phyloP scores from a whole-genome alignment of 345 rosid genomes.

The Microthlaspi erraticum region DNA sequence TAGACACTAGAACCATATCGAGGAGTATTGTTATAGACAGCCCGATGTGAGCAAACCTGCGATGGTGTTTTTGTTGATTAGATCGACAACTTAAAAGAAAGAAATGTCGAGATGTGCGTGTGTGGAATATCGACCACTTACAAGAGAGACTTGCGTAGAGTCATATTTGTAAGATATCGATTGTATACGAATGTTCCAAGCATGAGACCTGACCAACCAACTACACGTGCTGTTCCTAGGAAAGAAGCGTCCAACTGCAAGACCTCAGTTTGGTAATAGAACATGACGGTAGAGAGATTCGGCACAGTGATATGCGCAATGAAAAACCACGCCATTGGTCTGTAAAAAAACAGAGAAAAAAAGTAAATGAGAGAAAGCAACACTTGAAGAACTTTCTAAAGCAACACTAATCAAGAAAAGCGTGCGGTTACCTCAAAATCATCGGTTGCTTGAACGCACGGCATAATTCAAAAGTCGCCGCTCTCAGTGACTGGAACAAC shows the following conservation, averaged over 20 bases:
- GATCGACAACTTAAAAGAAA: conserved; percentile 8
- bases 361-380: conserved; percentile 35
- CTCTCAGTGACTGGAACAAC: conserved; percentile 70
- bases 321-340: conserved; percentile 99
- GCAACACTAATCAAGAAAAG: conserved; percentile 11
- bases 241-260: conserved; percentile 87
- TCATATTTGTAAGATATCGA: conserved; percentile 72
- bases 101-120: conserved; percentile 9
- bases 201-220: conserved; percentile 97
- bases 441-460: conserved; percentile 79
- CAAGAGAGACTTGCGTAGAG: conserved; percentile 77
- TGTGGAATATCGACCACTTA: conserved; percentile 46
- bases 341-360: conserved; percentile 44
- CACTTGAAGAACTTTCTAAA: conserved; percentile 32
- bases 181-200: conserved; percentile 81
- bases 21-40: conserved; percentile 64
- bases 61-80: conserved; percentile 37
- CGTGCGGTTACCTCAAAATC: conserved; percentile 67
- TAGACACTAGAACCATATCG: conserved; percentile 76
- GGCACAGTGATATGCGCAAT: conserved; percentile 85
- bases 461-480: conserved; percentile 64
- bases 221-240: conserved; percentile 83
- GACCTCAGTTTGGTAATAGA: conserved; percentile 93
- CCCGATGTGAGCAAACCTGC: conserved; percentile 86
- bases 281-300: conserved; percentile 91